Evolutionary conservation across 1,284 basidiomycete genomes (phyloP), one percentile per base, ranked within the genome.

Genomic region (Clitocybe nebularis): DNA sequence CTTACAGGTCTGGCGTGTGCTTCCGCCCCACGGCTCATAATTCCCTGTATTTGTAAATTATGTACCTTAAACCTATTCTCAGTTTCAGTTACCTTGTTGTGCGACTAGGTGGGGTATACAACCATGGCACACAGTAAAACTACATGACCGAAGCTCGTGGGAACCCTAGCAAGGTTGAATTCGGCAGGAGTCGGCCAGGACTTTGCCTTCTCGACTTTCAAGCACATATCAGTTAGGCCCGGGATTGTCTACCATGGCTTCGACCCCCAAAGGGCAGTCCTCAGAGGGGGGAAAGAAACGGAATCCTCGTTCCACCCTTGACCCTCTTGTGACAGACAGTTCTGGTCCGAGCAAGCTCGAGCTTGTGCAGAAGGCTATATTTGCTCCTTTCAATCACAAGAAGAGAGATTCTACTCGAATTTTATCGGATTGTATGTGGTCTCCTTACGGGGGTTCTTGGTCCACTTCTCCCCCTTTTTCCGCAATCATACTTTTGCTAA

Each of bases 371-470:
- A 81, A 79, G 47, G 74, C 77, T 17, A 67, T 88, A 49, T 63
- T 86, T 51, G 74, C 81, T 0, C 84, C 81, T 3, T 86, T 88
- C 55, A 68, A 63, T 14, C 77, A 79, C 57, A 77, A 70, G 62
- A 85, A 81, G 58, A 69, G 71, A 34, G 81, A 87, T 52, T 84
- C 85, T 2, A 72, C 76, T 16, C 74, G 71, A 57, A 80, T 89
- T 40, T 64, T 89, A 11, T 72, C 84, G 40, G 84, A 87, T 59
- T 68, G 86, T 89, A 65, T 56, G 84, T 46, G 39, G 35, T 44
- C 34, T 19, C 35, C 48, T 41, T 38, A 8, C 19, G 8, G 7
- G 29, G 14, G 3, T 16, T 14, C 19, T 32, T 26, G 7, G 7
- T n/a, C n/a, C 11, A 32, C 2, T 32, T 8, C 14, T 32, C 29